Conservation (phyloP, 2,329 filamentous ascomycete genomes). For the Cadophora sp. region DNA sequence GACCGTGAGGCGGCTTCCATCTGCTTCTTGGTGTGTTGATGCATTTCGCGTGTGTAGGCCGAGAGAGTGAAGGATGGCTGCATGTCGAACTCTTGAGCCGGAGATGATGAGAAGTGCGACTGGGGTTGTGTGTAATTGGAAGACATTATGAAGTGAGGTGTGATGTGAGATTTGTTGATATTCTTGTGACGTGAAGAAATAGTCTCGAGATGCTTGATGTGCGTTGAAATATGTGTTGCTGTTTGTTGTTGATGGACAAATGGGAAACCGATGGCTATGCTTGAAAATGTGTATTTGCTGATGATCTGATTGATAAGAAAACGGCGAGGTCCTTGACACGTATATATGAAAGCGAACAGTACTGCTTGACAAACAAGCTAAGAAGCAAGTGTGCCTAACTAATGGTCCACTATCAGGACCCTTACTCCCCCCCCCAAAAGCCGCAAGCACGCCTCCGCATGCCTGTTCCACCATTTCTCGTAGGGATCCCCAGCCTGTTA, state of each 20-base stretch:
- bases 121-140: constrained; percentile 18
- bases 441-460: background rate
- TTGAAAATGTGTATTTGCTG: background rate
- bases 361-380: background rate
- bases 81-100: constrained; percentile 11
- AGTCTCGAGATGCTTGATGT: too few species aligned
- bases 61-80: constrained; percentile 34
- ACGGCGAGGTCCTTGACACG: background rate
- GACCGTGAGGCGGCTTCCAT: constrained; percentile 64
- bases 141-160: constrained; percentile 20
- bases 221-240: background rate
- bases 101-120: constrained; percentile 1
- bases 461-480: background rate
- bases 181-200: background rate
- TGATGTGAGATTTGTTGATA: background rate
- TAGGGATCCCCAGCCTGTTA: background rate
- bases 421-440: background rate
- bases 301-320: background rate
- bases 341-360: constrained; percentile 16
- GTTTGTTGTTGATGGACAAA: background rate
- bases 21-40: constrained; percentile 68
- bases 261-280: background rate
- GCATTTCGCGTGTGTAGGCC: constrained; percentile 65
- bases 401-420: constrained; percentile 9
- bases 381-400: background rate